Conservation (phyloP, 306 rosid genomes). For the Cucumis cinereus region DNA sequence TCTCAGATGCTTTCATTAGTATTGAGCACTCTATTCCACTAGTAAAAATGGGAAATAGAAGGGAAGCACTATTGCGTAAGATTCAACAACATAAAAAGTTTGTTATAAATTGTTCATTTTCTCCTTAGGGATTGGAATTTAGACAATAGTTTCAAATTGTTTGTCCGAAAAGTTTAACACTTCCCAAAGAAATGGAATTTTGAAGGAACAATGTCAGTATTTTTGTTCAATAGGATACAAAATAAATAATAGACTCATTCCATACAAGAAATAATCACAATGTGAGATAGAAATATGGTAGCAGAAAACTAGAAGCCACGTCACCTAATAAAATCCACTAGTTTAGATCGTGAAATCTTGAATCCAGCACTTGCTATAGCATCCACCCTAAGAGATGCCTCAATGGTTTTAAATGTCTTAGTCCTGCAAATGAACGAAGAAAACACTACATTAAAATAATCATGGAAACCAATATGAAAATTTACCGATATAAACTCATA, state of each 20-base stretch:
- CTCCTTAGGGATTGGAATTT: neutral
- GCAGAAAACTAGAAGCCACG: neutral
- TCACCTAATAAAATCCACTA: slow-evolving; percentile 77
- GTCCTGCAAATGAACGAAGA: slow-evolving; percentile 41
- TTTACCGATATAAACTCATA: slow-evolving; percentile 15
- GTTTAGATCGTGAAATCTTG: slow-evolving; percentile 80
- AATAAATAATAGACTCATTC: neutral
- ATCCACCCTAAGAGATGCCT: slow-evolving; percentile 76
- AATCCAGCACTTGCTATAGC: slow-evolving; percentile 97
- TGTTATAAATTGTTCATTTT: neutral
- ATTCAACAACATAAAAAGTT: neutral
- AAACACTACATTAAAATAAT: neutral
- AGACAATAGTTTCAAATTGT: neutral
- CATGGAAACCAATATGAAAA: slow-evolving; percentile 3
- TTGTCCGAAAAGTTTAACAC: neutral
- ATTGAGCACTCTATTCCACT: neutral
- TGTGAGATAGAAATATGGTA: neutral
- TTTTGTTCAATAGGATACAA: neutral
- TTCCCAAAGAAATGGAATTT: neutral
- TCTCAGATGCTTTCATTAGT: neutral
- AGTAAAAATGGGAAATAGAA: neutral
- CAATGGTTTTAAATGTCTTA: slow-evolving; percentile 57
- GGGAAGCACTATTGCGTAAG: neutral
- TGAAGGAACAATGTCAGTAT: neutral
- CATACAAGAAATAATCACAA: neutral